Conservation (phyloP, 345 rosid genomes). For the Populus ilicifolia region DNA sequence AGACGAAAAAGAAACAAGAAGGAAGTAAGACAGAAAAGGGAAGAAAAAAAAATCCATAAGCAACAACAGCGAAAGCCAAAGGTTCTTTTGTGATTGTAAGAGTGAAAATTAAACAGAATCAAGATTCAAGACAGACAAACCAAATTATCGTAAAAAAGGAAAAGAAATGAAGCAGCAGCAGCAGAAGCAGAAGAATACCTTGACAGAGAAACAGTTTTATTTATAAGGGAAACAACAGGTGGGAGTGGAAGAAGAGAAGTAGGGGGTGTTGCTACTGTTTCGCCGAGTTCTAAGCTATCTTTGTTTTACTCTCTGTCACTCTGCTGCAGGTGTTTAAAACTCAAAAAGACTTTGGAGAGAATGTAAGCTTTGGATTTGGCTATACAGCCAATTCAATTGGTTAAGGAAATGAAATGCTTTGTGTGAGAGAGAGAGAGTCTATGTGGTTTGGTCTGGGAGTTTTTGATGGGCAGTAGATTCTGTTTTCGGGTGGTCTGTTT, state of each 20-base stretch:
- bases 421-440: neutral
- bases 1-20: neutral
- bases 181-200: neutral
- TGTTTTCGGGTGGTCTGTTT: neutral
- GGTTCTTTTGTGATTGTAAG: neutral
- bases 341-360: neutral
- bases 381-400: neutral
- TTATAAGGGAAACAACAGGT: neutral
- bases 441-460: neutral
- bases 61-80: neutral
- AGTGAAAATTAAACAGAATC: neutral
- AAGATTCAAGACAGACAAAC: neutral
- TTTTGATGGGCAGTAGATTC: constrained; percentile 10
- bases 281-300: neutral
- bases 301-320: neutral
- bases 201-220: neutral
- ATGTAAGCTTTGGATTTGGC: neutral
- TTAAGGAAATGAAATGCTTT: neutral
- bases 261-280: neutral
- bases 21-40: no score
- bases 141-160: neutral
- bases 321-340: neutral
- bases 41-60: neutral
- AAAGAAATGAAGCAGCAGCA: neutral
- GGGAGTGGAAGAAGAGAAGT: neutral